Evolutionary conservation across 305 asterid genomes (phyloP).

Genomic region (Euphrasia arctica): DNA sequence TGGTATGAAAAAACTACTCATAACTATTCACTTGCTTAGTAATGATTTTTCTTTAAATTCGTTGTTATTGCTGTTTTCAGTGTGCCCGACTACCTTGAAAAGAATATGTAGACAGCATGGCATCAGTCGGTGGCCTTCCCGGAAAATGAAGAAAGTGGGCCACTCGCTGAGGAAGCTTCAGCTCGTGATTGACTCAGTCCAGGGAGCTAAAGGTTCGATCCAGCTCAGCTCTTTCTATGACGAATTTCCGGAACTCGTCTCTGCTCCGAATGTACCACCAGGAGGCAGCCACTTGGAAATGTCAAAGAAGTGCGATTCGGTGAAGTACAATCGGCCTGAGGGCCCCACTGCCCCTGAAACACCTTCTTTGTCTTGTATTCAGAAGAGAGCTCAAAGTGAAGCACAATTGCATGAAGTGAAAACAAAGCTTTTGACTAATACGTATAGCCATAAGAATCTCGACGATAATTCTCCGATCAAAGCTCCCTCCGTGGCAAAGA

Average conservation of each 20-base stretch:
- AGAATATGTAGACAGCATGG: slow-evolving; percentile 65
- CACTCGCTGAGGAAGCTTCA: slow-evolving; percentile 61
- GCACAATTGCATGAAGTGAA: slow-evolving; percentile 49
- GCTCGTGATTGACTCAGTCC: slow-evolving; percentile 57
- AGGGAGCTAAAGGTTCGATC: slow-evolving; percentile 54
- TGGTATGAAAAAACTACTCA: slow-evolving; percentile 34
- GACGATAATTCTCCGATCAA: slow-evolving; percentile 1
- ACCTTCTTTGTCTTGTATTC: slow-evolving; percentile 60
- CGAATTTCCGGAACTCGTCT: slow-evolving; percentile 51
- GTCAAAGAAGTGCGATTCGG: slow-evolving; percentile 1
- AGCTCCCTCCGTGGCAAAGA: background rate
- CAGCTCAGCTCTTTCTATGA: slow-evolving; percentile 53
- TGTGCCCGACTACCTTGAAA: slow-evolving; percentile 62
- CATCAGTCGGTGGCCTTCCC: slow-evolving; percentile 60
- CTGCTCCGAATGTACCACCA: slow-evolving; percentile 33
- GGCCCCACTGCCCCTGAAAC: slow-evolving; percentile 38
- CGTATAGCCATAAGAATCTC: slow-evolving; percentile 46
- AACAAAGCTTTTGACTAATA: slow-evolving; percentile 44
- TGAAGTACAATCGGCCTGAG: slow-evolving; percentile 30
- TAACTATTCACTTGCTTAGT: background rate
- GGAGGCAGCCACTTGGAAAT: slow-evolving; percentile 18
- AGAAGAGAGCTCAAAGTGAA: slow-evolving; percentile 49
- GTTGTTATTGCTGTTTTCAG: slow-evolving; percentile 28
- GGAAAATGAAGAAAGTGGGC: slow-evolving; percentile 50
- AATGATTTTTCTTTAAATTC: background rate